A percentile compares a stretch with the other conserved stretches of the same genome.
These are phyloP conservation scores for Vitis riparia DNA, from an alignment of 164 flowering plant species.

Conservation along the genomic window DNA sequence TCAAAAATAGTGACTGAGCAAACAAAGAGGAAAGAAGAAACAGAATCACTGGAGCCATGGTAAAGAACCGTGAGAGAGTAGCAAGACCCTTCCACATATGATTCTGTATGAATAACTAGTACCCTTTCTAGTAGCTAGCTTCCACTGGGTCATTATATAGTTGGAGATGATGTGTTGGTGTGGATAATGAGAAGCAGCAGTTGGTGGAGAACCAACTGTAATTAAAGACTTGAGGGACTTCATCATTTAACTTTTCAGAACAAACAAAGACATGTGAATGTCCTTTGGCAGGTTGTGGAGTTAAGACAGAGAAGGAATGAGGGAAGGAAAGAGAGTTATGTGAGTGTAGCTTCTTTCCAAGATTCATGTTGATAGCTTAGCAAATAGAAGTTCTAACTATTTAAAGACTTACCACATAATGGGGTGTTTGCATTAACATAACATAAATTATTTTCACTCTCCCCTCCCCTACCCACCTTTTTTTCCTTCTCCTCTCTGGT, in stretches of 20 bases:
- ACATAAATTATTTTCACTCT: too few species aligned
- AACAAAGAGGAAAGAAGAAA: slow-evolving; percentile 28
- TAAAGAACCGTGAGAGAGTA: slow-evolving; percentile 7
- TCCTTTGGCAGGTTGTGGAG: slow-evolving; percentile 48
- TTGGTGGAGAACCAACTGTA: slow-evolving; percentile 27
- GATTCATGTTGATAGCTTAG: not conserved
- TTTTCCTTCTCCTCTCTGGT: too few species aligned
- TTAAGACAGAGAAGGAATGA: slow-evolving; percentile 9
- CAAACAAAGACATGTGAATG: slow-evolving; percentile 76
- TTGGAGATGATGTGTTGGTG: slow-evolving; percentile 10
- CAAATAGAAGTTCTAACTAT: not conserved
- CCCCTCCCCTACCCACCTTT: too few species aligned
- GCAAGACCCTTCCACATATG: slow-evolving; percentile 1
- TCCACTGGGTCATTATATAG: slow-evolving; percentile 14
- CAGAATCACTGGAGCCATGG: slow-evolving; percentile 30
- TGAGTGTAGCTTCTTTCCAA: not conserved
- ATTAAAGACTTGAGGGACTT: slow-evolving; percentile 17
- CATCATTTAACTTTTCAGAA: slow-evolving; percentile 17
- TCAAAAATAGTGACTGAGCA: slow-evolving; percentile 12
- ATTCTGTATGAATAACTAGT: not conserved
- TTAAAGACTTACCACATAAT: not conserved
- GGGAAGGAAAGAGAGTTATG: not conserved
- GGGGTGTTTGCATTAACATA: too few species aligned
- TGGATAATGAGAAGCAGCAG: slow-evolving; percentile 19
- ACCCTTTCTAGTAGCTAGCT: not conserved